Evolutionary conservation across 176 grass and related monocot genomes (phyloP), one percentile per base, ranked within the genome.

Genomic region (Bothriochloa decipiens): DNA sequence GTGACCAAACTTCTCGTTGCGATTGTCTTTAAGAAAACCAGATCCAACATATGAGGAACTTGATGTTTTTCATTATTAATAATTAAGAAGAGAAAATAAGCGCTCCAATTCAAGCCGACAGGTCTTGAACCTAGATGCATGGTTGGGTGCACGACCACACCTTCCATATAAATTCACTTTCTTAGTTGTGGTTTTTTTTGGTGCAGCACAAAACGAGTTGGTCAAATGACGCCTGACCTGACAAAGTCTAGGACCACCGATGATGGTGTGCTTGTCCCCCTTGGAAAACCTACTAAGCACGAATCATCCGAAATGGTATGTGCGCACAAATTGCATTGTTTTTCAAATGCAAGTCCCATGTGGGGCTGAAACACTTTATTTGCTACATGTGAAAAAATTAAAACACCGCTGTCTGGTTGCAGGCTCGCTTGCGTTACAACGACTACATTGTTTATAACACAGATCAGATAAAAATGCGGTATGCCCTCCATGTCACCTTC

Each of bases 391-490:
- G 1, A 26, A 0, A 65, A 29, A 43, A 11, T n/a, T n/a, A 49
- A 28, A 33, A 49, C 7, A 11, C 12, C 78, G 10, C 9, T 61
- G 23, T 77, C 68, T 82, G 79, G 66, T 89, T 91, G 78, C 92
- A 97, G 95, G 91, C 91, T 88, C 80, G 85, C 63, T 91, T 93
- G 90, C 85, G 88, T 57, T 98, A 98, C 87, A 98, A 98, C 1
- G 95, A 98, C 28, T 98, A 93, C 74, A 95, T 98, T 20, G 95
- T 98, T 45, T 98, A 98, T 55, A 93, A 95, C 39, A 41, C 90
- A 72, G 87, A 98, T 84, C 92, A 98, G 91, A 93, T 98, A 90
- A 91, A 82, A 81, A 98, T 98, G 95, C 79, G 88, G n/a, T 98
- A 95, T 57, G 76, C 91, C 27, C 71, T 98, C 70, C 92, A 92